Percentiles rank a stretch among this genome's conserved stretches.
Evolutionary conservation across 139 green algal genomes (phyloP).

Genomic region (Monoraphidium neglectum): DNA sequence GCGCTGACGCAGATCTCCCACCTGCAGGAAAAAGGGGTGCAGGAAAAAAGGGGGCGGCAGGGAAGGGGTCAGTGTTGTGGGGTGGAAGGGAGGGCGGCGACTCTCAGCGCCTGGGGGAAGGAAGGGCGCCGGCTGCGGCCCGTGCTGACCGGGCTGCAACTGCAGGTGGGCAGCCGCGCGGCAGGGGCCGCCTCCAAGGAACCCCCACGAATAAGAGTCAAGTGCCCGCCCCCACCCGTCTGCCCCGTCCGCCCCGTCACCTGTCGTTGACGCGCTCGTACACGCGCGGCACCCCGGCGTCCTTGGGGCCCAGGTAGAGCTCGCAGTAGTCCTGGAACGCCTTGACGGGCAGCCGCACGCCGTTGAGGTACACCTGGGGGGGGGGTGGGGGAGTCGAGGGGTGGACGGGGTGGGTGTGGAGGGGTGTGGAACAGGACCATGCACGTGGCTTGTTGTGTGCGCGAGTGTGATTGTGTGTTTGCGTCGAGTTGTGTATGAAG

Average conservation of each 20-base stretch:
- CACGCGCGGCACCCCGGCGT: conserved; percentile 69
- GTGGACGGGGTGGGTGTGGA: too few species aligned
- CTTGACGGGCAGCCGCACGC: conserved; percentile 80
- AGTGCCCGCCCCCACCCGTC: too few species aligned
- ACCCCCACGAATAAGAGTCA: too few species aligned
- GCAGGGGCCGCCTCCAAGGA: too few species aligned
- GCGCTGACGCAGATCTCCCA: conserved; percentile 94
- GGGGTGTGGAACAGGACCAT: too few species aligned
- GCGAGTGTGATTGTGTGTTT: not conserved
- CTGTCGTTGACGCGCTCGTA: conserved; percentile 91
- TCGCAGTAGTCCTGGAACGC: conserved; percentile 94
- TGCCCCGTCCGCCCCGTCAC: not conserved
- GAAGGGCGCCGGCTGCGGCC: too few species aligned
- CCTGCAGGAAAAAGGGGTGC: not conserved
- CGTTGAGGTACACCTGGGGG: conserved; percentile 89
- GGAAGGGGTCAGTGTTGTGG: too few species aligned
- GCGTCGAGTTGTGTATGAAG: not conserved
- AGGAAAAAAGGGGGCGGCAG: not conserved
- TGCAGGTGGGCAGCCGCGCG: too few species aligned
- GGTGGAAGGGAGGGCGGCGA: too few species aligned
- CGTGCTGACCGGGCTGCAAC: too few species aligned
- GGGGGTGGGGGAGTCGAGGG: too few species aligned
- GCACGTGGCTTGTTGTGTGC: not conserved
- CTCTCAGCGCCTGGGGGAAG: too few species aligned
- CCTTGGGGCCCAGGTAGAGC: conserved; percentile 89